A percentile compares a stretch with the other conserved stretches of the same genome.
phyloP scores from a whole-genome alignment of 75 land plant species.

The Cupressus sempervirens region DNA sequence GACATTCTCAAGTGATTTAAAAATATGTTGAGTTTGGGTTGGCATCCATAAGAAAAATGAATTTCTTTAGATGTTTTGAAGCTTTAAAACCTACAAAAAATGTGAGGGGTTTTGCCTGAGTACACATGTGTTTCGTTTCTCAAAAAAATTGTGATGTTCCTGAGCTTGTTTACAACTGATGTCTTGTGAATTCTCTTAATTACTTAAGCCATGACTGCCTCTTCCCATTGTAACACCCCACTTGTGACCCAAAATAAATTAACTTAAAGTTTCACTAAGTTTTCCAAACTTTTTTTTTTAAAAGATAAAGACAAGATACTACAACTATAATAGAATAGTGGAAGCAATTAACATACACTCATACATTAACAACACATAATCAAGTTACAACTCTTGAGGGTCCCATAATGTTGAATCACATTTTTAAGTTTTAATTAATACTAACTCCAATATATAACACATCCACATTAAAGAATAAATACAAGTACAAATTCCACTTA shows the following conservation, averaged over 20 bases:
- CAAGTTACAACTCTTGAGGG: too few relatives aligned
- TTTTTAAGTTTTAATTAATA: too few relatives aligned
- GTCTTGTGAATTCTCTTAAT: neutral
- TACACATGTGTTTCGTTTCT: neutral
- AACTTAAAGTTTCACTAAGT: too few relatives aligned
- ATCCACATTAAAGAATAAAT: too few relatives aligned
- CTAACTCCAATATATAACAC: too few relatives aligned
- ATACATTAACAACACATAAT: too few relatives aligned
- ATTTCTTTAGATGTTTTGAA: neutral
- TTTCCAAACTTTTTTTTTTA: too few relatives aligned
- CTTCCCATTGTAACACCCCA: neutral
- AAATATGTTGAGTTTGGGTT: neutral
- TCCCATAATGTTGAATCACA: too few relatives aligned
- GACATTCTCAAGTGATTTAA: neutral
- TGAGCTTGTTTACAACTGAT: neutral
- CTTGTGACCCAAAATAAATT: neutral
- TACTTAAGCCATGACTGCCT: neutral
- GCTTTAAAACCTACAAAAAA: neutral
- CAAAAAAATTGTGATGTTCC: neutral
- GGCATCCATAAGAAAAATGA: neutral
- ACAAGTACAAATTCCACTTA: too few relatives aligned
- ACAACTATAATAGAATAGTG: too few relatives aligned
- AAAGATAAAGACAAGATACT: too few relatives aligned
- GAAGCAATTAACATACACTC: too few relatives aligned
- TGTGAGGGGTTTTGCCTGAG: neutral